Evolutionary conservation across 164 flowering plant species (phyloP), one percentile per base, ranked within the genome.

Genomic region (Hamamelis virginiana): DNA sequence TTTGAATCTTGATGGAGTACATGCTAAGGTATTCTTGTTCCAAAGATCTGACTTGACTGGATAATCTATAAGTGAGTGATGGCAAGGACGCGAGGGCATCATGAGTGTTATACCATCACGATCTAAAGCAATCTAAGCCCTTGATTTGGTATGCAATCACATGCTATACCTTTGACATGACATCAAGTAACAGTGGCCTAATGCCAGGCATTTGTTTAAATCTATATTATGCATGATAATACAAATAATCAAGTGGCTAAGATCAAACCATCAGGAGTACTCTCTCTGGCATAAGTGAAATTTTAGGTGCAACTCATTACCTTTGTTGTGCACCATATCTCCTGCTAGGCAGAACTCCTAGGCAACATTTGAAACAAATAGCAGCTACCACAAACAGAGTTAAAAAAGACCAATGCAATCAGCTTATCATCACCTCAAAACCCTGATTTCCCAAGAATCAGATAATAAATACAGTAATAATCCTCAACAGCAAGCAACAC

Each of bases 1-100:
- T 21, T 43, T 71, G 75, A 76, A 72, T 71, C 75, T 58, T 45
- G 72, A 27, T 63, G 69, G 69, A 76, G 75, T 72, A 21, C 48
- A 64, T 19, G 45, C 48, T 27, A 72, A 68, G 75, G 55, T 43
- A 76, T 64, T 43, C 58, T 68, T 27, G 59, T 57, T 62, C 66
- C 66, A 51, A 61, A 61, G 45, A 74, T 74, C 28, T 72, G 43
- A 47, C 46, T 25, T 22, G 38, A 60, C 14, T 0, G 13, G 50
- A 46, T 15, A 46, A 46, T 46, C 50, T 46, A 9, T 11, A 46
- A 46, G 50, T 11, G 4, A 46, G 16, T 46, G 50, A 46, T 46
- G 16, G 4, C 50, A 33, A 2, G 41, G 41, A 33, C 41, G 41
- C 6, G 41, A 33, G 41, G 41, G 41, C 41, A 33, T 33, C 41